A percentile compares a stretch with the other conserved stretches of the same genome.
Conservation (phyloP, 1,284 basidiomycete genomes). For the Puccinia novopanici region DNA sequence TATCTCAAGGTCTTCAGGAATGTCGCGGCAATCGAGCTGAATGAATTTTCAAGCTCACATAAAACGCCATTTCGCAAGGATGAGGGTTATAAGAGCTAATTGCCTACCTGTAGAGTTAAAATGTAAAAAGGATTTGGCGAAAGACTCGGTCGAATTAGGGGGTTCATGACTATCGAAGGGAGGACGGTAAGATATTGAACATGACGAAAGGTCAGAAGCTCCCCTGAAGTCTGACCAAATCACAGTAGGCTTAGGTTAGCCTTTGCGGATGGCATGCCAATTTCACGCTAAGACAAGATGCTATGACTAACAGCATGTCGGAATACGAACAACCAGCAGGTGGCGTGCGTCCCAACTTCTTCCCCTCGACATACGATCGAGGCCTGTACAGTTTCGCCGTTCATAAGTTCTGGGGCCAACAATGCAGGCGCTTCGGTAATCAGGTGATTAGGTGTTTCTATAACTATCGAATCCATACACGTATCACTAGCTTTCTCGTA, state of each 20-base stretch:
- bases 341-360: conserved; percentile 30
- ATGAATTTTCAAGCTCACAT: not conserved
- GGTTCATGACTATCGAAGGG: conserved; percentile 65
- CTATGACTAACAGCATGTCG: conserved; percentile 29
- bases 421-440: conserved; percentile 1
- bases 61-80: not conserved
- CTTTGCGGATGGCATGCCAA: too few relatives aligned
- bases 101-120: conserved; percentile 64
- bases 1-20: conserved; percentile 44
- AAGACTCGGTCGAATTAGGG: conserved; percentile 64
- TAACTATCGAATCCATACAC: not conserved
- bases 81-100: conserved; percentile 11
- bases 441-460: conserved; percentile 15
- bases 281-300: not conserved
- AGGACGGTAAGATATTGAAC: conserved; percentile 67
- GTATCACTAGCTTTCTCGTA: conserved; percentile 6
- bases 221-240: conserved; percentile 55
- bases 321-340: conserved; percentile 39
- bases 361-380: conserved; percentile 43
- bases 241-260: not conserved
- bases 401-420: conserved; percentile 1
- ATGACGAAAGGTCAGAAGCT: conserved; percentile 67
- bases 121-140: conserved; percentile 64
- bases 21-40: conserved; percentile 24
- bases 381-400: not conserved